These are phyloP conservation scores for Fusarium sp. DNA, from an alignment of 2,329 filamentous ascomycete species.

Conservation along the genomic window DNA sequence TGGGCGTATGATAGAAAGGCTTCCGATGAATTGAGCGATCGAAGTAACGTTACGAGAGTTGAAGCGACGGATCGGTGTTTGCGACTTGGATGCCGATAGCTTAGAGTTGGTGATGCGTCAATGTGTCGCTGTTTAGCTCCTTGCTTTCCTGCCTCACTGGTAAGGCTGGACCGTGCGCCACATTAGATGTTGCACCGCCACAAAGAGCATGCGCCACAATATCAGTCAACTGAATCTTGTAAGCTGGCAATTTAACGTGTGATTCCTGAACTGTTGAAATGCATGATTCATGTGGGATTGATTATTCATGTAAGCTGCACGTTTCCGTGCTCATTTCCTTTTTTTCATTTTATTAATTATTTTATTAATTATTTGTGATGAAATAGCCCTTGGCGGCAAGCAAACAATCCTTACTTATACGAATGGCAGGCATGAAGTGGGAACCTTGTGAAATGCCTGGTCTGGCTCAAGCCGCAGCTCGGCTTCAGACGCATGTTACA, in stretches of 20 bases:
- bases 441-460: slow-evolving; percentile 2
- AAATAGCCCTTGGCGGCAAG: background rate
- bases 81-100: slow-evolving; percentile 40
- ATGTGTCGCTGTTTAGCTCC: slow-evolving; percentile 41
- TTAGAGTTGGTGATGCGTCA: slow-evolving; percentile 44
- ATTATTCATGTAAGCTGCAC: background rate
- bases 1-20: slow-evolving; percentile 53
- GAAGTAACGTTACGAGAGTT: slow-evolving; percentile 6
- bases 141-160: slow-evolving; percentile 48
- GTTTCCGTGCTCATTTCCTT: slow-evolving; percentile 1
- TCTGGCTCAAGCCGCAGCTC: slow-evolving; percentile 4
- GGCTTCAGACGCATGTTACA: slow-evolving; percentile 9
- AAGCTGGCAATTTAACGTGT: slow-evolving; percentile 1
- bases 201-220: slow-evolving; percentile 9
- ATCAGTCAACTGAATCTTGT: background rate
- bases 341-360: background rate
- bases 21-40: background rate
- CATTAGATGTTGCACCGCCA: slow-evolving; percentile 33
- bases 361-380: background rate
- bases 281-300: background rate
- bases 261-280: background rate
- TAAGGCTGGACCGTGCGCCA: slow-evolving; percentile 45
- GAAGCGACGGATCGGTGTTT: slow-evolving; percentile 22
- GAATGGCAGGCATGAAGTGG: background rate
- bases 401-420: slow-evolving; percentile 10